Conservation (phyloP, 225 moss, liverwort and hornwort genomes). For the Polytrichum commune region DNA sequence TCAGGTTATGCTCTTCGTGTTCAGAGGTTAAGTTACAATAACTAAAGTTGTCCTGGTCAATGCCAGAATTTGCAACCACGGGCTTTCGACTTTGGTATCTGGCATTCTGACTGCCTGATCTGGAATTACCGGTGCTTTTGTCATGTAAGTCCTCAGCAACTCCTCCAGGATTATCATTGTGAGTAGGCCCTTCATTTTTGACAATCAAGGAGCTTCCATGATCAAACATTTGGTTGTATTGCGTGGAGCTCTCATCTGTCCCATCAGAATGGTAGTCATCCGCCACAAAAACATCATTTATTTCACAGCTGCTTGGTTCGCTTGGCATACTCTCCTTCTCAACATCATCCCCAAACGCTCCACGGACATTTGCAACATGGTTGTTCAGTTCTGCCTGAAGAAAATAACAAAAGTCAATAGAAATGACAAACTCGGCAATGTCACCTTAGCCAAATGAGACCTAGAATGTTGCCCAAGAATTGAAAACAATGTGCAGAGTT, state of each 20-base stretch:
- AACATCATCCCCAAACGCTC: constrained; percentile 28
- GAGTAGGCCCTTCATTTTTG: neutral
- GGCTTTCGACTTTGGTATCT: constrained; percentile 17
- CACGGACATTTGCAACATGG: constrained; percentile 22
- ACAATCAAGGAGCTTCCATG: neutral
- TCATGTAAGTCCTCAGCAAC: neutral
- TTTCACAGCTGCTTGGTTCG: constrained; percentile 9
- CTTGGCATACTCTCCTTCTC: constrained; percentile 1
- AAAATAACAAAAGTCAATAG: neutral
- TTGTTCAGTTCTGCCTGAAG: constrained; percentile 28
- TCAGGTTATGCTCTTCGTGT: neutral
- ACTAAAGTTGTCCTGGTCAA: constrained; percentile 29
- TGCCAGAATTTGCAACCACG: constrained; percentile 24
- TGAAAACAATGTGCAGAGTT: neutral
- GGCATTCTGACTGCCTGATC: neutral
- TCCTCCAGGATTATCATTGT: neutral
- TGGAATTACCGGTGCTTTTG: neutral
- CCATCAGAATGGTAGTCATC: constrained; percentile 30
- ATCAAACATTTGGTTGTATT: constrained; percentile 15
- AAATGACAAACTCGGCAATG: too few relatives aligned
- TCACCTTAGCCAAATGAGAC: neutral
- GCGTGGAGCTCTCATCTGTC: constrained; percentile 11
- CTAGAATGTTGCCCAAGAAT: neutral
- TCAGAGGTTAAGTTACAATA: constrained; percentile 2
- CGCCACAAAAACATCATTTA: constrained; percentile 21